These are phyloP conservation scores for Cystobasidiaceae sp. DNA, from an alignment of 1,284 basidiomycete genomes.

Conservation along the genomic window DNA sequence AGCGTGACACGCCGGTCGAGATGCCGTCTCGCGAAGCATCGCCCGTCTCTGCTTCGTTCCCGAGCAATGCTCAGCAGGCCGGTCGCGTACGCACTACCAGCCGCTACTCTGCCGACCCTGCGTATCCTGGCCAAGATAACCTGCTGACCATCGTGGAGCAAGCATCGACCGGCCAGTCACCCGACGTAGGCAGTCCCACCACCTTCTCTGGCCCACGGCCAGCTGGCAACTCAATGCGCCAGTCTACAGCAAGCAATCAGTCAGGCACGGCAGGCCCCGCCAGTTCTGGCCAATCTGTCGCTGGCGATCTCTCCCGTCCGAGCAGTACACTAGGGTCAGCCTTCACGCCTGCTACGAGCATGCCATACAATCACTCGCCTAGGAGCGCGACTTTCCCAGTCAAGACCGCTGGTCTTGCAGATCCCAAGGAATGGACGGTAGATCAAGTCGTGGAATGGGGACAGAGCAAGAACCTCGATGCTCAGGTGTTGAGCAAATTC, in stretches of 20 bases:
- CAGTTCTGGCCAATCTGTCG: conserved; percentile 5
- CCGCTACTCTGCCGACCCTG: conserved; percentile 14
- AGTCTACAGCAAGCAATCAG: conserved; percentile 1
- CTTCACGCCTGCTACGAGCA: conserved; percentile 23
- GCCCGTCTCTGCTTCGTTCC: not conserved
- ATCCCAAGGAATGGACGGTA: conserved; percentile 73
- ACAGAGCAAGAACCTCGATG: conserved; percentile 75
- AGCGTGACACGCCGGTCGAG: conserved; percentile 9
- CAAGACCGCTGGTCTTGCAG: conserved; percentile 25
- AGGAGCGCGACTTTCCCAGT: conserved; percentile 29
- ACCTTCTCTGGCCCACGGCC: not conserved
- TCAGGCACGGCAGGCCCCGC: not conserved
- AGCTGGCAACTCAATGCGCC: not conserved
- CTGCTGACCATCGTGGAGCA: conserved; percentile 19
- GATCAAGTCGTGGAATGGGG: conserved; percentile 90
- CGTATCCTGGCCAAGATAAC: conserved; percentile 9
- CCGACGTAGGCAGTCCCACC: not conserved
- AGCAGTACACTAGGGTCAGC: conserved; percentile 20
- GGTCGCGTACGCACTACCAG: not conserved
- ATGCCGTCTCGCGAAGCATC: not conserved
- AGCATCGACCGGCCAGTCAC: not conserved
- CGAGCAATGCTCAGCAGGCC: not conserved
- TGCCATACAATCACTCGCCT: conserved; percentile 10
- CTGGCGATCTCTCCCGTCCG: conserved; percentile 1
- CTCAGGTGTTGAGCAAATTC: conserved; percentile 76